Conservation (phyloP, 768 basidiomycete genomes). For the Psilocybe subaeruginosa region DNA sequence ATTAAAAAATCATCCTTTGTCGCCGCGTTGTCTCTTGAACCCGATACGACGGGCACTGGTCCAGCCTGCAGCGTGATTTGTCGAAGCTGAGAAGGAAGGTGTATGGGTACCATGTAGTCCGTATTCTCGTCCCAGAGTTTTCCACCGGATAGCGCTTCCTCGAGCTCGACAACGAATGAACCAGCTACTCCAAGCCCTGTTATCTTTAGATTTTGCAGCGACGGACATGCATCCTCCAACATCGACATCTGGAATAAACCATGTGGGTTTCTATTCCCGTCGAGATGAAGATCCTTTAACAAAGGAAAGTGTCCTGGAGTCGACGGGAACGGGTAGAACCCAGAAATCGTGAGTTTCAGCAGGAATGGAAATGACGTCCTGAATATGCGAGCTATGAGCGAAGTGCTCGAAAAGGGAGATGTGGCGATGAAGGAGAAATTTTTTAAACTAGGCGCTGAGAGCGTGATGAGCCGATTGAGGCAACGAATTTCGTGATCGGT, state of each 20-base stretch:
- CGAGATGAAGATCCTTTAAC: slow-evolving; percentile 45
- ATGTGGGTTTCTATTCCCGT: slow-evolving; percentile 53
- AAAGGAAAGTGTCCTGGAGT: slow-evolving; percentile 30
- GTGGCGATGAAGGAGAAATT: slow-evolving; percentile 40
- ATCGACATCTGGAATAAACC: slow-evolving; percentile 44
- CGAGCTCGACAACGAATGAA: slow-evolving; percentile 44
- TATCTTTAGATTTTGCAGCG: slow-evolving; percentile 39
- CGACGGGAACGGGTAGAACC: slow-evolving; percentile 54
- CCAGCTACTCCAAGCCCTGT: slow-evolving; percentile 46
- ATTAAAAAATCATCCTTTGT: slow-evolving; percentile 34
- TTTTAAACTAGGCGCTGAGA: slow-evolving; percentile 43
- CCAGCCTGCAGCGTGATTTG: slow-evolving; percentile 32
- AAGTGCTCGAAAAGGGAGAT: slow-evolving; percentile 35
- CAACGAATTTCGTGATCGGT: slow-evolving; percentile 8
- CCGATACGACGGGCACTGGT: slow-evolving; percentile 14
- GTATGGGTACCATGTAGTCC: slow-evolving; percentile 22
- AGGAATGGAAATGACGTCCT: slow-evolving; percentile 43
- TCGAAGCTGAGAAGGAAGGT: slow-evolving; percentile 27
- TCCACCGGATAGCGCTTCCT: slow-evolving; percentile 28
- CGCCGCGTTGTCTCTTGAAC: slow-evolving; percentile 2
- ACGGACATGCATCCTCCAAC: slow-evolving; percentile 42
- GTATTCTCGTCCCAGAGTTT: slow-evolving; percentile 6
- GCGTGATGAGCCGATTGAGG: slow-evolving; percentile 35
- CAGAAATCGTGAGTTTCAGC: slow-evolving; percentile 43
- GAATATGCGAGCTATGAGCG: slow-evolving; percentile 45